Conservation (phyloP, 1,284 basidiomycete genomes). For the Irpex sp. region DNA sequence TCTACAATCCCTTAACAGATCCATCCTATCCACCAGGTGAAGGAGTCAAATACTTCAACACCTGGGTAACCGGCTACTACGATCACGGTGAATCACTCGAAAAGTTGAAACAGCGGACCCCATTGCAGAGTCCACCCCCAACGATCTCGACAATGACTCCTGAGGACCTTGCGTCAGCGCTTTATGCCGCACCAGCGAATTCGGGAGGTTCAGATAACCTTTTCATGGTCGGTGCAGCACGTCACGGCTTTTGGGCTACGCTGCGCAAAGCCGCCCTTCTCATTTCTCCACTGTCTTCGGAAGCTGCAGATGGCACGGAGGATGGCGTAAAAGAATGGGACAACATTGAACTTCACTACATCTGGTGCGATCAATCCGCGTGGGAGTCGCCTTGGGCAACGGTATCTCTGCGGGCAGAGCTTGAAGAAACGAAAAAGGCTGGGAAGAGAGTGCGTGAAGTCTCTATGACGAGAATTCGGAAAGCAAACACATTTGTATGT, state of each 20-base stretch:
- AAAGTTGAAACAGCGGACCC: conserved; percentile 13
- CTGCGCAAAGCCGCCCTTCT: conserved; percentile 13
- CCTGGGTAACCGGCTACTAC: conserved; percentile 26
- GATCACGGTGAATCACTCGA: conserved; percentile 16
- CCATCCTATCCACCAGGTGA: conserved; percentile 16
- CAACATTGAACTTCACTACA: conserved; percentile 15
- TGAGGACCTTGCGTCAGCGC: conserved; percentile 11
- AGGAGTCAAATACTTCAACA: conserved; percentile 13
- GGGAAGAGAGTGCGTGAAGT: conserved; percentile 12
- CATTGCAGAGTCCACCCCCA: conserved; percentile 9
- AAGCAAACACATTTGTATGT: conserved; percentile 24
- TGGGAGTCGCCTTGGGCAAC: conserved; percentile 17
- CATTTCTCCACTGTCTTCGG: neutral
- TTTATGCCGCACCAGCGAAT: conserved; percentile 12
- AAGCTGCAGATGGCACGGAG: neutral
- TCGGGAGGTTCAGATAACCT: conserved; percentile 18
- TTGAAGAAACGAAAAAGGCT: conserved; percentile 10
- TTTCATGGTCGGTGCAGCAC: conserved; percentile 12
- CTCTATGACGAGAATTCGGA: conserved; percentile 13
- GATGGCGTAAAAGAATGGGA: conserved; percentile 2
- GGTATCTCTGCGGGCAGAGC: conserved; percentile 14
- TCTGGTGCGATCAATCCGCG: conserved; percentile 22
- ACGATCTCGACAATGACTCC: conserved; percentile 14
- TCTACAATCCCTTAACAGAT: conserved; percentile 22
- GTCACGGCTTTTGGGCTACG: conserved; percentile 11